These are phyloP conservation scores for Zygotorulaspora sp. DNA, from an alignment of 805 yeast genomes.

Conservation along the genomic window DNA sequence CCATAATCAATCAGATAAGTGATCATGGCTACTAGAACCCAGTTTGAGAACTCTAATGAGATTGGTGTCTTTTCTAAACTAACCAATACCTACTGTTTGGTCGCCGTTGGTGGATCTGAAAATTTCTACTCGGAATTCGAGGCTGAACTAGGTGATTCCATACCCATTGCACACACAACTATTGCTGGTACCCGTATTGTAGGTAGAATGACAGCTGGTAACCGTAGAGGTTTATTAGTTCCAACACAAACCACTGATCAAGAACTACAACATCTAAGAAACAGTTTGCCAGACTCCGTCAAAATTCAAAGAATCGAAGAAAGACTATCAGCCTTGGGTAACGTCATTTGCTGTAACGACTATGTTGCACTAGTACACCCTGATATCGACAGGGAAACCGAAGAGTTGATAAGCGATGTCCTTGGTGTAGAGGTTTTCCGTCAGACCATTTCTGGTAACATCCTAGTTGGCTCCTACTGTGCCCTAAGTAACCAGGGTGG, in stretches of 20 bases:
- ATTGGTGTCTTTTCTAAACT: conserved; percentile 93
- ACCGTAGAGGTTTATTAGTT: conserved; percentile 93
- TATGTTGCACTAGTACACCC: conserved; percentile 99
- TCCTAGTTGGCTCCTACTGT: conserved; percentile 94
- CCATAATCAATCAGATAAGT: no score
- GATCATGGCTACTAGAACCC: conserved; percentile 65
- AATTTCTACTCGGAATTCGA: conserved; percentile 90
- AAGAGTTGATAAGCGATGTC: conserved; percentile 95
- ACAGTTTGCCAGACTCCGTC: conserved; percentile 90
- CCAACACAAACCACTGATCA: conserved; percentile 98
- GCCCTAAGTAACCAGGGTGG: conserved; percentile 96
- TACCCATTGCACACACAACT: conserved; percentile 95
- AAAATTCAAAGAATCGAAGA: conserved; percentile 98
- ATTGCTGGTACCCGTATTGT: conserved; percentile 97
- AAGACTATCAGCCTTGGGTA: conserved; percentile 93
- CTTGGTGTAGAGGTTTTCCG: conserved; percentile 98
- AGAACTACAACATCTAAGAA: conserved; percentile 95
- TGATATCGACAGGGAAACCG: conserved; percentile 98
- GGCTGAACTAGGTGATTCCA: conserved; percentile 93
- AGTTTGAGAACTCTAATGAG: conserved; percentile 81
- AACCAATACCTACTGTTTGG: conserved; percentile 93
- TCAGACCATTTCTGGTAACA: conserved; percentile 98
- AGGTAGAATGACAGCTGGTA: conserved; percentile 98
- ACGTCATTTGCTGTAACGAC: conserved; percentile 97
- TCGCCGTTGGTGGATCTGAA: conserved; percentile 94